phyloP scores from a whole-genome alignment of 2,329 filamentous ascomycete species.

The Cyanodermella asteris region DNA sequence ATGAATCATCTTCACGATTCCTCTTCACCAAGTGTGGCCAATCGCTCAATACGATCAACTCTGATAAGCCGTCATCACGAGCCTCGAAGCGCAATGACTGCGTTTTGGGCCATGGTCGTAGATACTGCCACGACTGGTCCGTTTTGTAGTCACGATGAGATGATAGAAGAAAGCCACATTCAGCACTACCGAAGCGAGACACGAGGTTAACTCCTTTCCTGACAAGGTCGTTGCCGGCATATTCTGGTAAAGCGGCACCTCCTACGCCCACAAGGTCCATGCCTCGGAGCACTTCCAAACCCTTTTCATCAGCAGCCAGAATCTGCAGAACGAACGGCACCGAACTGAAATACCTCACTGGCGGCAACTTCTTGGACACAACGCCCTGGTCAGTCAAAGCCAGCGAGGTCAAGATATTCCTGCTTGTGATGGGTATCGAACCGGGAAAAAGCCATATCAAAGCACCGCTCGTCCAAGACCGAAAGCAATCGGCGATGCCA shows the following conservation, averaged over 20 bases:
- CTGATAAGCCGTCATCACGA: constrained; percentile 22
- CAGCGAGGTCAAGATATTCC: constrained; percentile 29
- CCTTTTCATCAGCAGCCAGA: constrained; percentile 22
- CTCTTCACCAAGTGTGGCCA: constrained; percentile 40
- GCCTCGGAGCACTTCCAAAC: constrained; percentile 20
- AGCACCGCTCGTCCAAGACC: constrained; percentile 37
- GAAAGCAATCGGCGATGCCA: constrained; percentile 38
- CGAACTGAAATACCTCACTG: constrained; percentile 36
- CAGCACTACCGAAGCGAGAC: constrained; percentile 42
- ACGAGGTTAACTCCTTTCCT: constrained; percentile 30
- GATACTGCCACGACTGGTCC: constrained; percentile 40
- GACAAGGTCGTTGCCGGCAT: constrained; percentile 33
- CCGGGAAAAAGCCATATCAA: constrained; percentile 42
- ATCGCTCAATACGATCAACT: constrained; percentile 30
- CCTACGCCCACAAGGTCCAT: constrained; percentile 44
- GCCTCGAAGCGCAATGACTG: constrained; percentile 24
- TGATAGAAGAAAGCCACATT: constrained; percentile 43
- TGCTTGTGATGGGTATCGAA: constrained; percentile 31
- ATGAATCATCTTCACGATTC: constrained; percentile 37
- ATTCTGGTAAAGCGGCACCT: constrained; percentile 32
- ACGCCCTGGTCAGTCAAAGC: constrained; percentile 5
- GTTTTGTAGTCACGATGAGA: constrained; percentile 32
- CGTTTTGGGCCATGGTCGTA: constrained; percentile 22
- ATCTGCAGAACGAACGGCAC: constrained; percentile 38
- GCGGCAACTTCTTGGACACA: no score